Base-by-base conservation (phyloP, 306 rosid species). In the Acacia crassicarpa region DNA sequence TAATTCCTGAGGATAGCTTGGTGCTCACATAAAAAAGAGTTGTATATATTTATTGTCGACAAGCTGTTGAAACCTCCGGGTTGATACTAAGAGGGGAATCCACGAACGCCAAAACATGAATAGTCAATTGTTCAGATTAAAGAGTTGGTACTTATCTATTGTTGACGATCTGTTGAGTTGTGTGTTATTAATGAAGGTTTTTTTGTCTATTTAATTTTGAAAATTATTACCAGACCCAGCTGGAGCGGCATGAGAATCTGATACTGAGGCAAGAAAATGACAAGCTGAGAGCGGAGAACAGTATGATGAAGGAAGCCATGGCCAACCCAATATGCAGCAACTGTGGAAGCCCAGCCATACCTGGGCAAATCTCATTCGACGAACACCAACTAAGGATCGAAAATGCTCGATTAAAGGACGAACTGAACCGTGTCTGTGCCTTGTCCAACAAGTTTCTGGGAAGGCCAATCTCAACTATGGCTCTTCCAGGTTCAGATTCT, bases 261-360 rank as follows among this genome's bases (percentile, higher is more conserved):
- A 89, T 93, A 84, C 93, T 96, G 20, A 86, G 89, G 84, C 97
- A 93, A 84, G 99, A 96, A 70, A 91, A 92, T 72, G 99, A 96
- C 67, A 96, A 93, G 94, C 97, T 96, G 5, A 87, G 91, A 81
- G 97, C 94, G 16, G 98, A 96, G 89, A 96, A 93, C 58, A 78
- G 81, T 75, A 69, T 94, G 88, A 91, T 96, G 87, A 94, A 94
- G 88, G 98, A 91, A n/a, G 97, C 97, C 20, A 89, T 96, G 82
- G 12, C 93, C 46, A 93, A 88, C 80, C 98, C 99, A 16, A 69
- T 87, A 32, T 96, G 99, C 77, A 91, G 84, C 81, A 87, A 53
- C 46, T 96, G 99, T 23, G 99, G 99, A 38, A 96, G 99, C 11
- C 98, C 94, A 0, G 95, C 99, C 10, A 90, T 96, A 85, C 98